Conservation (phyloP, 1,284 basidiomycete genomes). For the Austroboletus rostrupii region DNA sequence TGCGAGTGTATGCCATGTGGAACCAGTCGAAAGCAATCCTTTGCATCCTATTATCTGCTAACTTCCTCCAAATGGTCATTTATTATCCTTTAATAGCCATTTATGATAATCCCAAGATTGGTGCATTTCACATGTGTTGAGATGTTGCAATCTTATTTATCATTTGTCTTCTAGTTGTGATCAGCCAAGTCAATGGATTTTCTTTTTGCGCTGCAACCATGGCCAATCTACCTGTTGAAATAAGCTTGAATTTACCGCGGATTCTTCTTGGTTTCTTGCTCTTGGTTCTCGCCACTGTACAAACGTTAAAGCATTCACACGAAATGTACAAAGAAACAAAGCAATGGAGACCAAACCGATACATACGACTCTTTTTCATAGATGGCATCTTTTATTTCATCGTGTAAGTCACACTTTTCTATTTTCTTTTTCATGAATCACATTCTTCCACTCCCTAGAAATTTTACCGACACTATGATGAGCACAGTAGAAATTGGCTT, state of each 20-base stretch:
- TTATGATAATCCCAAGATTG: neutral
- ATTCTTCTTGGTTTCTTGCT: neutral
- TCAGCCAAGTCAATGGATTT: neutral
- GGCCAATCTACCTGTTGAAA: rapidly evolving
- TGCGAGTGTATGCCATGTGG: too few relatives aligned
- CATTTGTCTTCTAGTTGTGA: neutral
- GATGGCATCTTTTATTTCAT: neutral
- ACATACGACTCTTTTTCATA: slow-evolving; percentile 8
- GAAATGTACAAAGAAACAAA: slow-evolving; percentile 2
- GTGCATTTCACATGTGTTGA: too few relatives aligned
- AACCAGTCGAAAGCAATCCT: slow-evolving; percentile 4
- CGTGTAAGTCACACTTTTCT: slow-evolving; percentile 7
- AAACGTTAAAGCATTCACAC: neutral
- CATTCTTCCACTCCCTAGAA: too few relatives aligned
- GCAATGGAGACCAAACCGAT: neutral
- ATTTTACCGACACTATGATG: too few relatives aligned
- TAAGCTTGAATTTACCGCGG: neutral
- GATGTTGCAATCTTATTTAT: neutral
- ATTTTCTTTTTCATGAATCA: too few relatives aligned
- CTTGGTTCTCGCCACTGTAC: neutral
- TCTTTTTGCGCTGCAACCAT: neutral
- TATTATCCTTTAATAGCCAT: neutral
- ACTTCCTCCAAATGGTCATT: neutral
- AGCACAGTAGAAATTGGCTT: too few relatives aligned
- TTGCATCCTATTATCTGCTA: neutral